Conservation (phyloP, 495 filamentous ascomycete species). For the Penicillium flavigenum region DNA sequence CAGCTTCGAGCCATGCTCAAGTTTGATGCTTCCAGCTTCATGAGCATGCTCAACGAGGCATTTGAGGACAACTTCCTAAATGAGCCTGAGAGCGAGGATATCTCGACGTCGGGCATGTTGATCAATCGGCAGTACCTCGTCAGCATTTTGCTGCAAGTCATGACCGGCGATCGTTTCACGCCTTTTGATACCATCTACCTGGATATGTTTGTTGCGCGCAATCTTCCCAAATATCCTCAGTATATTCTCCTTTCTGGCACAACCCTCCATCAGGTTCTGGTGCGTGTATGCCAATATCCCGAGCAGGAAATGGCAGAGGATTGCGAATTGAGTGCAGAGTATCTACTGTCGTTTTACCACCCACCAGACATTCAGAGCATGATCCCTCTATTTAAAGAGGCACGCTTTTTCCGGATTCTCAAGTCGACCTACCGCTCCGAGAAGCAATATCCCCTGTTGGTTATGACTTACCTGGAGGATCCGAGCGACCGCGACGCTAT, state of each 20-base stretch:
- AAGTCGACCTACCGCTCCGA: slow-evolving; percentile 84
- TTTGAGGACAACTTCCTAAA: slow-evolving; percentile 96
- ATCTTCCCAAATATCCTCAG: slow-evolving; percentile 93
- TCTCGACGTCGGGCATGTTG: slow-evolving; percentile 51
- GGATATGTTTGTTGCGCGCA: slow-evolving; percentile 97
- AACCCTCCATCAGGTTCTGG: slow-evolving; percentile 75
- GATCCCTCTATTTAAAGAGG: slow-evolving; percentile 73
- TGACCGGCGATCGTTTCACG: slow-evolving; percentile 70
- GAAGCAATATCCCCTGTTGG: slow-evolving; percentile 73
- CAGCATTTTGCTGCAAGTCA: slow-evolving; percentile 84
- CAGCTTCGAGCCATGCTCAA: slow-evolving; percentile 80
- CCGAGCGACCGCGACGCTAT: slow-evolving; percentile 66
- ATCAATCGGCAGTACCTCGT: slow-evolving; percentile 89
- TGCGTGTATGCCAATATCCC: slow-evolving; percentile 81
- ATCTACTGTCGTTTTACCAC: slow-evolving; percentile 88
- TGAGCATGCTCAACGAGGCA: slow-evolving; percentile 95
- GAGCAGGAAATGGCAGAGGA: slow-evolving; percentile 81
- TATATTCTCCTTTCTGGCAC: slow-evolving; percentile 89
- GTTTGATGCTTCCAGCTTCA: slow-evolving; percentile 85
- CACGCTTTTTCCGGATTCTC: slow-evolving; percentile 88
- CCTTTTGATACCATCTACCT: slow-evolving; percentile 87
- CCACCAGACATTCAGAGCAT: slow-evolving; percentile 76
- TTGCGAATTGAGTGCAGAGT: slow-evolving; percentile 93
- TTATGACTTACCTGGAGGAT: slow-evolving; percentile 85
- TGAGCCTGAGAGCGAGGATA: slow-evolving; percentile 48